Conservation (phyloP, 345 rosid species). For the Stellera chamaejasme region DNA sequence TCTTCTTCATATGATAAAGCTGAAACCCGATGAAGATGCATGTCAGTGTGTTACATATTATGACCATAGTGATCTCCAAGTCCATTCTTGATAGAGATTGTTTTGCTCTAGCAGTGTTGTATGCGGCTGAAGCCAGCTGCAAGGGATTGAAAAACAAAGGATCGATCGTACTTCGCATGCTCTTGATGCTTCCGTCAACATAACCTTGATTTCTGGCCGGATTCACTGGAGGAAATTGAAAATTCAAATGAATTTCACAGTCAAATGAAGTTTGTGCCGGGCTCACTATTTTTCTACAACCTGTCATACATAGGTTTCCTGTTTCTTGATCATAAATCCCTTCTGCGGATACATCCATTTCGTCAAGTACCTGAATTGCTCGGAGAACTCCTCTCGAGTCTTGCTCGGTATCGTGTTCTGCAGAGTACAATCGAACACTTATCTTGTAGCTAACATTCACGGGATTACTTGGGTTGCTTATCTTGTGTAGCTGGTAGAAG, state of each 20-base stretch:
- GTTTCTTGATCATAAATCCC: conserved; percentile 32
- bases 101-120: conserved; percentile 7
- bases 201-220: conserved; percentile 11
- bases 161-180: conserved; percentile 25
- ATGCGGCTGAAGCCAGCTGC: conserved; percentile 13
- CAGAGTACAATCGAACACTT: neutral
- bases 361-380: neutral
- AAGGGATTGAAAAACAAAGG: conserved; percentile 23
- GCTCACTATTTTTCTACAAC: conserved; percentile 21
- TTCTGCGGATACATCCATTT: conserved; percentile 27
- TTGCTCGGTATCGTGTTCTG: no score
- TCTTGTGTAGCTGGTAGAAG: conserved; percentile 7
- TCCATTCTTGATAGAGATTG: conserved; percentile 32
- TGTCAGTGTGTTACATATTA: conserved; percentile 29
- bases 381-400: neutral
- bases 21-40: conserved; percentile 33
- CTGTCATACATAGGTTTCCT: conserved; percentile 41
- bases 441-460: conserved; percentile 27
- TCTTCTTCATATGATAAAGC: conserved; percentile 27
- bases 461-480: neutral
- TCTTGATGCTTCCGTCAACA: conserved; percentile 28
- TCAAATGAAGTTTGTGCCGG: conserved; percentile 13
- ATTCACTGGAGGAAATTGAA: conserved; percentile 38
- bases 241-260: conserved; percentile 26
- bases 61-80: conserved; percentile 33